Evolutionary conservation across 495 filamentous ascomycete species (phyloP).

Genomic region (Pseudomonodictys pantanalensis): DNA sequence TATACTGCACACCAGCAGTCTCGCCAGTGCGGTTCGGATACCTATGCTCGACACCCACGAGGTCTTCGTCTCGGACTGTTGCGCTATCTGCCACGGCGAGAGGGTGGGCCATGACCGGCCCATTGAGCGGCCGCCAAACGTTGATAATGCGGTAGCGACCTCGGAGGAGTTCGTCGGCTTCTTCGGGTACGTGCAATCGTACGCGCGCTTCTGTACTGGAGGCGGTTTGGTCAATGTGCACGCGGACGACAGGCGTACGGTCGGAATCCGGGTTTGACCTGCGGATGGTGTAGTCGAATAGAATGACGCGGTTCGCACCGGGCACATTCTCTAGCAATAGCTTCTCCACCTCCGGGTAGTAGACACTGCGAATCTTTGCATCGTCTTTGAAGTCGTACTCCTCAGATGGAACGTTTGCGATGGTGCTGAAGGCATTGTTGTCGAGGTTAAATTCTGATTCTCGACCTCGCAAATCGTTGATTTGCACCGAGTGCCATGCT

Average conservation of each 20-base stretch:
- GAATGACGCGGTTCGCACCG: slow-evolving; percentile 58
- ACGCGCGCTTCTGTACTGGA: slow-evolving; percentile 64
- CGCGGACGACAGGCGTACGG: slow-evolving; percentile 64
- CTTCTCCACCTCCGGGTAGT: slow-evolving; percentile 79
- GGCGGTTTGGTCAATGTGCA: slow-evolving; percentile 82
- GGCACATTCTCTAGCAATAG: slow-evolving; percentile 62
- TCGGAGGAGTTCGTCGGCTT: slow-evolving; percentile 56
- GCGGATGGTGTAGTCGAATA: slow-evolving; percentile 93
- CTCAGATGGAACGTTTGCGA: slow-evolving; percentile 50
- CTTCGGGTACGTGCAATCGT: slow-evolving; percentile 55
- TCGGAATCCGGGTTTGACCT: slow-evolving; percentile 51
- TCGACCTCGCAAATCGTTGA: slow-evolving; percentile 65
- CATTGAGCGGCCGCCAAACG: slow-evolving; percentile 78
- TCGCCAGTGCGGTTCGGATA: slow-evolving; percentile 71
- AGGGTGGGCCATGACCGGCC: slow-evolving; percentile 66
- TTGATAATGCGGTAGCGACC: slow-evolving; percentile 79
- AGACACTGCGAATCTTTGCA: slow-evolving; percentile 58
- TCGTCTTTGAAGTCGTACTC: slow-evolving; percentile 64
- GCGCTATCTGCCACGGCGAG: slow-evolving; percentile 67
- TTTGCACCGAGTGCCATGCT: slow-evolving; percentile 45
- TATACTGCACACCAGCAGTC: slow-evolving; percentile 68
- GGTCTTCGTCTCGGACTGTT: slow-evolving; percentile 58
- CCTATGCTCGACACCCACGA: slow-evolving; percentile 71
- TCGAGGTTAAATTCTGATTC: slow-evolving; percentile 66
- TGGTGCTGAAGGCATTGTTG: slow-evolving; percentile 66